Percentiles rank a stretch among this genome's conserved stretches.
Evolutionary conservation across 148 eudicot species (phyloP).

Genomic region (Diospyros lotus): DNA sequence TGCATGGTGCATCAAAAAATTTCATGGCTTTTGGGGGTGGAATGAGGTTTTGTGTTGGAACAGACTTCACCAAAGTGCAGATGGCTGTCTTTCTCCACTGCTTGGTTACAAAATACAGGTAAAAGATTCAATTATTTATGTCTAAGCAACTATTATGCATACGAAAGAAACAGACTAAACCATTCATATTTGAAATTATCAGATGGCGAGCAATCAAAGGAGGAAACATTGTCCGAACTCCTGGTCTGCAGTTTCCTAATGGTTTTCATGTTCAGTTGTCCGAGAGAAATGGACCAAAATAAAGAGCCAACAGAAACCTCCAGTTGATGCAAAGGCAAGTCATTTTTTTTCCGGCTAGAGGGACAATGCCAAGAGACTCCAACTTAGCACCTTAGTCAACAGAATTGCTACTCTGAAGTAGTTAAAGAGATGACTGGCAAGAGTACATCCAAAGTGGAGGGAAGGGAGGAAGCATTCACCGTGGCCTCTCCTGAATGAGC

Average conservation of each 20-base stretch:
- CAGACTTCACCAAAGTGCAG: slow-evolving; percentile 66
- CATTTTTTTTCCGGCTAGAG: not conserved
- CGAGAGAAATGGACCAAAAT: slow-evolving; percentile 18
- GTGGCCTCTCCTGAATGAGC: not conserved
- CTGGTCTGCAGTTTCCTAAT: slow-evolving; percentile 66
- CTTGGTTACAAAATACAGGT: slow-evolving; percentile 71
- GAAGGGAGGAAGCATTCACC: not conserved
- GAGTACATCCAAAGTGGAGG: no score
- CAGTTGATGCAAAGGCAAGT: slow-evolving; percentile 5
- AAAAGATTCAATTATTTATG: not conserved
- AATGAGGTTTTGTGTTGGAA: slow-evolving; percentile 71
- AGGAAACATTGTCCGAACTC: slow-evolving; percentile 57
- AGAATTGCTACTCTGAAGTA: not conserved
- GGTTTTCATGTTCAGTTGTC: slow-evolving; percentile 48
- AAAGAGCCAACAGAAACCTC: not conserved
- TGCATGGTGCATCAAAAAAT: slow-evolving; percentile 52
- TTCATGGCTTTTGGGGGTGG: slow-evolving; percentile 88
- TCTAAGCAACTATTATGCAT: not conserved
- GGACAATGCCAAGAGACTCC: not conserved
- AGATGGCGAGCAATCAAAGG: slow-evolving; percentile 60
- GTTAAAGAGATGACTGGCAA: not conserved
- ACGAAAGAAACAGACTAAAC: slow-evolving; percentile 3
- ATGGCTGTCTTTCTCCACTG: slow-evolving; percentile 67
- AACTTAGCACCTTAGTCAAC: not conserved
- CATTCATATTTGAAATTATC: slow-evolving; percentile 15